Conservation (phyloP, 495 filamentous ascomycete species). For the Bathelium albidoporum region DNA sequence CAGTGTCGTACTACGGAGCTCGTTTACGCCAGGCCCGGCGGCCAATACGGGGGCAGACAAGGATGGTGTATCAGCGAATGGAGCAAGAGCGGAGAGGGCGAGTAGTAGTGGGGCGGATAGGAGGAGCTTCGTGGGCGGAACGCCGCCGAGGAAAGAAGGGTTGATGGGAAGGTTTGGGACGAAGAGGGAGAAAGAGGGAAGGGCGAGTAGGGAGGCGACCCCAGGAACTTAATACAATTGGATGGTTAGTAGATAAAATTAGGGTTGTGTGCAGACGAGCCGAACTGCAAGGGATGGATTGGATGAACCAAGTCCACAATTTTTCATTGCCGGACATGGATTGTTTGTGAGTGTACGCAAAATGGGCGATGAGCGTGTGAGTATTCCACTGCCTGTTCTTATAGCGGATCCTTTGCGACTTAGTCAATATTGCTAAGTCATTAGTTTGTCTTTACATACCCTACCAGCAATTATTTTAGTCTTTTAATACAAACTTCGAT, state of each 20-base stretch:
- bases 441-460: not conserved
- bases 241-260: too few species aligned
- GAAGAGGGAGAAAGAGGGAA: slow-evolving; percentile 2
- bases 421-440: not conserved
- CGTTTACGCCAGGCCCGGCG: slow-evolving; percentile 38
- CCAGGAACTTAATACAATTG: not conserved
- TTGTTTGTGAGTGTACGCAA: not conserved
- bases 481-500: too few species aligned
- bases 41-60: slow-evolving; percentile 15
- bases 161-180: slow-evolving; percentile 5
- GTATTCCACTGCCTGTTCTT: not conserved
- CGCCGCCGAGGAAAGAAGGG: not conserved
- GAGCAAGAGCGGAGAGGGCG: not conserved
- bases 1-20: slow-evolving; percentile 55
- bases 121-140: not conserved
- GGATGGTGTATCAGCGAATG: not conserved
- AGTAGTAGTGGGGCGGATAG: slow-evolving; percentile 4
- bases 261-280: too few species aligned
- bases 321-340: too few species aligned
- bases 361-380: not conserved
- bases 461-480: too few species aligned
- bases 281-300: too few species aligned
- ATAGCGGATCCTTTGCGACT: not conserved
- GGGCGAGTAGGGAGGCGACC: slow-evolving; percentile 3
- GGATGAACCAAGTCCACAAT: too few species aligned